Percentiles rank a stretch among this genome's conserved stretches.
phyloP scores from a whole-genome alignment of 176 grass and related monocot genomes.

The Elymus sibiricus region DNA sequence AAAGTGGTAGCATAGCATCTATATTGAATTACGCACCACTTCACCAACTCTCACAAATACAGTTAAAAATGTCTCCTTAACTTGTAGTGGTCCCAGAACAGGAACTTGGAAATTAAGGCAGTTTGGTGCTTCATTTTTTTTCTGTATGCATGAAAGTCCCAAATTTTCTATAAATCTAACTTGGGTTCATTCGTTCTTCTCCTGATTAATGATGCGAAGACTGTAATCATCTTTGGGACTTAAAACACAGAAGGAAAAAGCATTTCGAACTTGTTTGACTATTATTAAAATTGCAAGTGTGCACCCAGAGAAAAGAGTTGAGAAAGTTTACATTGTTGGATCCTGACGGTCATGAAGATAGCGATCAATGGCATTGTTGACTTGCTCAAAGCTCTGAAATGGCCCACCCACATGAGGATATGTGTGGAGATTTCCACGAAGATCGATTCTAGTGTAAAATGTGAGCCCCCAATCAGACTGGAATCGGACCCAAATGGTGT shows the following conservation, averaged over 20 bases:
- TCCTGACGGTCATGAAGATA: background rate
- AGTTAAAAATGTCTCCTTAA: background rate
- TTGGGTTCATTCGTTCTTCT: background rate
- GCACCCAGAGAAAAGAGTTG: background rate
- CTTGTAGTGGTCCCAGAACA: background rate
- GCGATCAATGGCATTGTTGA: background rate
- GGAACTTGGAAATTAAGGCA: background rate
- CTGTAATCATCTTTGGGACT: background rate
- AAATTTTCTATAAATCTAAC: background rate
- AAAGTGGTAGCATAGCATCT: too few species aligned
- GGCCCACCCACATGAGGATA: background rate
- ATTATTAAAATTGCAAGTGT: background rate
- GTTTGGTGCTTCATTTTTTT: background rate
- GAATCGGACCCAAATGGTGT: background rate
- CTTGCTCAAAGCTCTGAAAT: background rate
- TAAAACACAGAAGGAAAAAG: background rate
- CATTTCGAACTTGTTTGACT: background rate
- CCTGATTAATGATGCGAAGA: background rate
- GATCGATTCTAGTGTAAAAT: background rate
- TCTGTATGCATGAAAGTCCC: background rate
- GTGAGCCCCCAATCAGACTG: background rate
- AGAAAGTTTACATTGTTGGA: background rate
- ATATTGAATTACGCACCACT: too few species aligned
- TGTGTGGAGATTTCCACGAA: background rate
- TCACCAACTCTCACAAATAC: too few species aligned